phyloP scores from a whole-genome alignment of 768 basidiomycete species.

The Boletus reticulatus region DNA sequence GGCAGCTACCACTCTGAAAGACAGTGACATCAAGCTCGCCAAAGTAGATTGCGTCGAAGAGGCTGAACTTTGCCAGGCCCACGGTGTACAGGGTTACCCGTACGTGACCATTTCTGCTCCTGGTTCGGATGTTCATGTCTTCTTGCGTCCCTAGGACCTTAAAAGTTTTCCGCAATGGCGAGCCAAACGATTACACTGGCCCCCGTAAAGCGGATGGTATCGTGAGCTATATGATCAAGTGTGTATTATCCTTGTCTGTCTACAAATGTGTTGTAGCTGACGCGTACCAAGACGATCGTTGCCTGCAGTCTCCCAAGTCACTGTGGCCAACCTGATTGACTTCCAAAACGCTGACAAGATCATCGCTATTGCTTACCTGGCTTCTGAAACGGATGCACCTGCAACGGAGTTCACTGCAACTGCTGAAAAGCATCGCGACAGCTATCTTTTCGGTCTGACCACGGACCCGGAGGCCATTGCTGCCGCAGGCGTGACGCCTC shows the following conservation, averaged over 20 bases:
- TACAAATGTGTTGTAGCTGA: conserved; percentile 1
- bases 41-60: conserved; percentile 98
- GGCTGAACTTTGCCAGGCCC: conserved; percentile 83
- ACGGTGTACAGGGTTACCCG: conserved; percentile 95
- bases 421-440: conserved; percentile 88
- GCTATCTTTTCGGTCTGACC: conserved; percentile 87
- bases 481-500: conserved; percentile 72
- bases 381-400: conserved; percentile 68
- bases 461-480: conserved; percentile 68
- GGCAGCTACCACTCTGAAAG: conserved; percentile 91
- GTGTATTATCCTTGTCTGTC: conserved; percentile 23
- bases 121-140: not conserved
- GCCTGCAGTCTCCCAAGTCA: conserved; percentile 87
- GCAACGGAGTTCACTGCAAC: conserved; percentile 72
- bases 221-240: conserved; percentile 96
- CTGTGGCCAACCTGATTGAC: conserved; percentile 70
- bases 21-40: conserved; percentile 84
- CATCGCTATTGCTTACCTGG: conserved; percentile 82
- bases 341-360: conserved; percentile 90
- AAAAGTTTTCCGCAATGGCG: conserved; percentile 89
- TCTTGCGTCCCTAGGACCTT: conserved; percentile 49
- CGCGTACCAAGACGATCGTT: conserved; percentile 69
- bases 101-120: conserved; percentile 38
- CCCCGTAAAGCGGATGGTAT: conserved; percentile 96
- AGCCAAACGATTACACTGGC: conserved; percentile 76